phyloP scores from a whole-genome alignment of 108 stramenopile genomes.

The Parietichytrium sp. region DNA sequence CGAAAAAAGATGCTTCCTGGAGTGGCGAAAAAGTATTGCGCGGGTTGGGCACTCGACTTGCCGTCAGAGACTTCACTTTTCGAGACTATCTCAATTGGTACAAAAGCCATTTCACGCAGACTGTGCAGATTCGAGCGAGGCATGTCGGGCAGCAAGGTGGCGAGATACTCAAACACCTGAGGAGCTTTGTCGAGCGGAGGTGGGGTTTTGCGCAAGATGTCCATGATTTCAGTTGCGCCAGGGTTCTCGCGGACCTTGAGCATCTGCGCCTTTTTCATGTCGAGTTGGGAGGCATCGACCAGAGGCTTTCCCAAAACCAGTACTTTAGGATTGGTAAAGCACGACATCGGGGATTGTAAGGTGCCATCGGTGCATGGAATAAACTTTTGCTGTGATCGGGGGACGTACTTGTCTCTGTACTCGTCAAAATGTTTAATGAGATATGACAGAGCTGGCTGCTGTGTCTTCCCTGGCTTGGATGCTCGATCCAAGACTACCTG shows the following conservation, averaged over 20 bases:
- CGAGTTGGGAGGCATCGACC: background rate
- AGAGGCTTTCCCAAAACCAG: background rate
- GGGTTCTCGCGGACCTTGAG: conserved; percentile 1
- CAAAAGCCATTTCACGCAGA: background rate
- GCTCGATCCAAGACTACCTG: background rate
- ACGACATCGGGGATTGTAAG: background rate
- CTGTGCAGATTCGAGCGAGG: background rate
- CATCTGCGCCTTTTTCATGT: background rate
- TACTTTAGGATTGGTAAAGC: background rate
- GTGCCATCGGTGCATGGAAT: conserved; percentile 23
- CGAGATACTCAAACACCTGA: background rate
- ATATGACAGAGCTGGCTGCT: conserved; percentile 1
- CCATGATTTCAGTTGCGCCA: background rate
- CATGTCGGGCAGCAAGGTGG: background rate
- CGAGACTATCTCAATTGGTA: background rate
- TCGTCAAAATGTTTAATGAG: background rate
- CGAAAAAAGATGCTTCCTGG: conserved; percentile 6
- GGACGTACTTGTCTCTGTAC: background rate
- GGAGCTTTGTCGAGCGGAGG: background rate
- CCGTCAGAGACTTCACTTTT: no score
- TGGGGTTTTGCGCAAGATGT: background rate
- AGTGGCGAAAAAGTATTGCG: background rate
- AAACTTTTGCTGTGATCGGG: background rate
- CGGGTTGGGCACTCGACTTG: background rate
- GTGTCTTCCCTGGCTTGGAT: background rate